Evolutionary conservation across 208 protist species (phyloP).

Genomic region (Leishmania mexicana): DNA sequence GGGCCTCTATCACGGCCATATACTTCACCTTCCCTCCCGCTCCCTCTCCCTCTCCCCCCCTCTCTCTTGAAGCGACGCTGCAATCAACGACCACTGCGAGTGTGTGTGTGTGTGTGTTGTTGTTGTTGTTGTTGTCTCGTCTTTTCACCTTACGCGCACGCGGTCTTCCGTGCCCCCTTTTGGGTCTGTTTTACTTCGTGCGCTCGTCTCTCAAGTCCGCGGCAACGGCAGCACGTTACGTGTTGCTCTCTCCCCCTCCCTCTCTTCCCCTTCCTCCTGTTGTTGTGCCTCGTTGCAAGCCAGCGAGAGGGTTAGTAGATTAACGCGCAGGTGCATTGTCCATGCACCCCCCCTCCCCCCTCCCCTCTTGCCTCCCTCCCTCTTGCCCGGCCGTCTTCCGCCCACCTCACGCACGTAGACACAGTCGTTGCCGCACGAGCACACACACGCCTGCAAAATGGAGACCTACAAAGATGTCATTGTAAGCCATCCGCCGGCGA

Average conservation of each 20-base stretch:
- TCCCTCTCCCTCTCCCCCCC: background rate
- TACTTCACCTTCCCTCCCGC: background rate
- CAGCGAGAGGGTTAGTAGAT: background rate
- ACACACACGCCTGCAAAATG: conserved; percentile 34
- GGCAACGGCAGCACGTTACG: background rate
- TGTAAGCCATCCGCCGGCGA: conserved; percentile 81
- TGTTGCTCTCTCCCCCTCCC: background rate
- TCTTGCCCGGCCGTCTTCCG: background rate
- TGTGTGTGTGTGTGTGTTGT: background rate
- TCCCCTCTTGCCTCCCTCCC: background rate
- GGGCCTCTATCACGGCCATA: background rate
- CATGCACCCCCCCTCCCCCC: background rate
- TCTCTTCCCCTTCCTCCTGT: background rate
- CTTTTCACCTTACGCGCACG: background rate
- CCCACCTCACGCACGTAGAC: conserved; percentile 4
- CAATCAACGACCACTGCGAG: background rate
- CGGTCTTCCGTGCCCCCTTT: background rate
- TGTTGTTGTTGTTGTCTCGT: background rate
- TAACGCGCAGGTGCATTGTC: background rate
- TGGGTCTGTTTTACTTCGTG: background rate
- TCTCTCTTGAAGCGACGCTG: background rate
- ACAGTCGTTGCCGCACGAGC: background rate
- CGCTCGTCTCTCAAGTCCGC: background rate
- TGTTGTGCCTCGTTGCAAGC: background rate
- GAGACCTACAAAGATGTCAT: conserved; percentile 92